Conservation (phyloP, 2,329 filamentous ascomycete species). For the Beauveria caledonica region DNA sequence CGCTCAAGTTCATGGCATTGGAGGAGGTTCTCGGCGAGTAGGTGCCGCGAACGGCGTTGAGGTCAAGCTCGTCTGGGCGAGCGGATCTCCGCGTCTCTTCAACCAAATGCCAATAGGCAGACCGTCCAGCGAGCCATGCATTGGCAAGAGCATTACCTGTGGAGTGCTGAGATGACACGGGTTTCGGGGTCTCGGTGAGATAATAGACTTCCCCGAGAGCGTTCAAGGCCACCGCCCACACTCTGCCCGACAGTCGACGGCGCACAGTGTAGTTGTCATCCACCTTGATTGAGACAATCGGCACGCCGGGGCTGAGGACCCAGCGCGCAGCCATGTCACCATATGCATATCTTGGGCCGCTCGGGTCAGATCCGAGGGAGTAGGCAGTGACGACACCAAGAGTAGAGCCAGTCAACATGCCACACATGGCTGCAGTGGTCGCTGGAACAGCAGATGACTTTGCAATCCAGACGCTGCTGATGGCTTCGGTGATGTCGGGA, state of each 20-base stretch:
- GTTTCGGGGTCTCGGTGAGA: conserved; percentile 60
- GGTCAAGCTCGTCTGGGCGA: conserved; percentile 63
- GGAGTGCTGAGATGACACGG: conserved; percentile 39
- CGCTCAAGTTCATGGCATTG: conserved; percentile 61
- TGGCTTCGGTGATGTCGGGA: conserved; percentile 58
- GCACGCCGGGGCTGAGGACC: conserved; percentile 86
- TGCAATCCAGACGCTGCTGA: conserved; percentile 82
- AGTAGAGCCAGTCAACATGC: conserved; percentile 76
- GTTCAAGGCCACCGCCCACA: conserved; percentile 92
- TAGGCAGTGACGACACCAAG: conserved; percentile 77
- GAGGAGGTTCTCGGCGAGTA: conserved; percentile 77
- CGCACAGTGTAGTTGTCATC: conserved; percentile 74
- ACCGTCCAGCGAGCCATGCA: conserved; percentile 75
- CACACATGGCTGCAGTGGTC: conserved; percentile 68
- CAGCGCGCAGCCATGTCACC: conserved; percentile 83
- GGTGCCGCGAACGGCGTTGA: conserved; percentile 58
- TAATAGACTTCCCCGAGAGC: conserved; percentile 89
- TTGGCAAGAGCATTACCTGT: conserved; percentile 51
- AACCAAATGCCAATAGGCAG: conserved; percentile 71
- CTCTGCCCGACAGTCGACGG: conserved; percentile 59
- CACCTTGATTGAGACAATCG: conserved; percentile 73
- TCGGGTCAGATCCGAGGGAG: conserved; percentile 54
- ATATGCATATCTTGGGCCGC: conserved; percentile 55
- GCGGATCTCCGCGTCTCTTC: conserved; percentile 69
- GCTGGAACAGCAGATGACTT: conserved; percentile 67